Percentiles rank a stretch among this genome's conserved stretches.
Evolutionary conservation across 768 basidiomycete genomes (phyloP).

Genomic region (Neoboletus brunneissimus): DNA sequence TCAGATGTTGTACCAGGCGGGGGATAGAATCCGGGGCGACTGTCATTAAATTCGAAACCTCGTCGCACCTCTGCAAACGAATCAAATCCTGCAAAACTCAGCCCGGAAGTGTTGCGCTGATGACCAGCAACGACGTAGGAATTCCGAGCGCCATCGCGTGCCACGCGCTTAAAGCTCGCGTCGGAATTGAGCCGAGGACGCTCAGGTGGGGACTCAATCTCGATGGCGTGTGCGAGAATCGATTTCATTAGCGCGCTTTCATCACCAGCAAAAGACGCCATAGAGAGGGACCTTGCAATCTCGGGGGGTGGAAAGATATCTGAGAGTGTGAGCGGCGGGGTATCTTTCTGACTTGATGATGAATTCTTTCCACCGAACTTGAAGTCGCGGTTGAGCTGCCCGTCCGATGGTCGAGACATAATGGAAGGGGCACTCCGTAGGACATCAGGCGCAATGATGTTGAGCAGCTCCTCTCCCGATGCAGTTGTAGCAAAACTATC

Average conservation of each 20-base stretch:
- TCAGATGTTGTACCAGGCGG: slow-evolving; percentile 40
- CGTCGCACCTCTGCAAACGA: slow-evolving; percentile 78
- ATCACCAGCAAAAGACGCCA: slow-evolving; percentile 42
- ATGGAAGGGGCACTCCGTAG: slow-evolving; percentile 32
- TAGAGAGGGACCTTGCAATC: slow-evolving; percentile 48
- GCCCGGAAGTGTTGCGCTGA: slow-evolving; percentile 42
- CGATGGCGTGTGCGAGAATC: slow-evolving; percentile 47
- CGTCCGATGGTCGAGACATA: slow-evolving; percentile 52
- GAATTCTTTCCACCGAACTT: slow-evolving; percentile 61
- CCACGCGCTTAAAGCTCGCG: slow-evolving; percentile 37
- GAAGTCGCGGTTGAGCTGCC: slow-evolving; percentile 68
- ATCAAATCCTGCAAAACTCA: slow-evolving; percentile 70
- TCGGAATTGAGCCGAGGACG: slow-evolving; percentile 44
- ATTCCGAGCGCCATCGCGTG: slow-evolving; percentile 21
- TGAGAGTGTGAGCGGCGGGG: slow-evolving; percentile 50
- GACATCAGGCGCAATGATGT: slow-evolving; percentile 13
- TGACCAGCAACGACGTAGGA: slow-evolving; percentile 26
- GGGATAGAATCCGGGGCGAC: slow-evolving; percentile 66
- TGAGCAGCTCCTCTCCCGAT: slow-evolving; percentile 34
- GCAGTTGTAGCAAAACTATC: slow-evolving; percentile 30
- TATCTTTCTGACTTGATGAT: slow-evolving; percentile 4
- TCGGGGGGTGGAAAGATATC: slow-evolving; percentile 72
- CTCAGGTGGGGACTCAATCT: slow-evolving; percentile 33
- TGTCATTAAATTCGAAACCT: slow-evolving; percentile 68
- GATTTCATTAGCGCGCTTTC: slow-evolving; percentile 56